Base-by-base conservation (phyloP, 1,284 basidiomycete genomes). In the Cystobasidiaceae sp. region DNA sequence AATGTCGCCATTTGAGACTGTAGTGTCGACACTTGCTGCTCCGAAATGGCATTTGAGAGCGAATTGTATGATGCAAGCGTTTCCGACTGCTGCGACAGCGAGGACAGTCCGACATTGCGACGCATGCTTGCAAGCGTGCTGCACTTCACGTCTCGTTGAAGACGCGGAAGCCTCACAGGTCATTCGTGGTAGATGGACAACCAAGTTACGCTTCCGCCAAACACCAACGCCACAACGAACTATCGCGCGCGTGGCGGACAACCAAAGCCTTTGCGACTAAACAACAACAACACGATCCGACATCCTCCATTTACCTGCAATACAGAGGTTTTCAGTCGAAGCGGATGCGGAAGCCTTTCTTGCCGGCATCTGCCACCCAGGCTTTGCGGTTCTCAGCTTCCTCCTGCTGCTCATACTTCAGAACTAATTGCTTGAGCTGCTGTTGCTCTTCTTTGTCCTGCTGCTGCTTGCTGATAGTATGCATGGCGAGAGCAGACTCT, bases 401-500 rank as follows among this genome's bases (percentile, higher is more conserved):
- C 21, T 59, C 56, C 30, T 49, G 56, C 28, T 75, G 71, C 69
- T 81, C 80, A 70, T 80, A 80, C 70, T 80, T 77, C 45, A 81
- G 72, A 0, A 93, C 93, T n/a, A 97, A 81, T 19, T 86, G 84
- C 80, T 97, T 97, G 70, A 97, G 79, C 68, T 96, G 90, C 76
- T 97, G 90, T 72, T 96, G 93, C 76, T 97, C 93, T 8, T 89
- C 90, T 77, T 87, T 89, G 77, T 93, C 90, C 74, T 92, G 89
- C 69, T 90, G 80, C 74, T 96, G 93, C 57, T 93, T 89, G 5
- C 87, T 85, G 33, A 88, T 85, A 1, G 92, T 93, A 71, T 96
- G 90, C 55, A 90, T 81, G 2, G 93, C 93, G 34, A 97, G 81
- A 1, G 90, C 82, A 17, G 93, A 91, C 73, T 86, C 87, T 4